A percentile compares a stretch with the other conserved stretches of the same genome.
These are phyloP conservation scores for Sporisorium graminicola DNA, from an alignment of 1,284 basidiomycete genomes.

Conservation along the genomic window DNA sequence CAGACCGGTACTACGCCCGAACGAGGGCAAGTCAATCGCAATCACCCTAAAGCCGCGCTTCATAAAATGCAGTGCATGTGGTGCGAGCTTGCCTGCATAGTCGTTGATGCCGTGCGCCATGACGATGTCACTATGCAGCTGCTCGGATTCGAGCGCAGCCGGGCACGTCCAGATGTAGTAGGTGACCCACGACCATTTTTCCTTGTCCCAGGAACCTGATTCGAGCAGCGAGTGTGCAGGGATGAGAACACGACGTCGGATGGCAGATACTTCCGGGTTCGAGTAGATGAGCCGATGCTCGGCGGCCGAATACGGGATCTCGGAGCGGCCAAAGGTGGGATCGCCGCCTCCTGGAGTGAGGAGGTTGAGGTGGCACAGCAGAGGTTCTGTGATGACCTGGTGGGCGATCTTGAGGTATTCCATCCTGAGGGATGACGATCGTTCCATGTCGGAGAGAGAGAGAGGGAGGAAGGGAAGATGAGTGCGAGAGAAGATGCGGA, in stretches of 20 bases:
- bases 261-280: slow-evolving; percentile 58
- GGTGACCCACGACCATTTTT: slow-evolving; percentile 51
- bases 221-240: slow-evolving; percentile 45
- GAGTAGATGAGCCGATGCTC: slow-evolving; percentile 64
- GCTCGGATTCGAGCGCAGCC: slow-evolving; percentile 35
- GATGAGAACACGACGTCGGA: slow-evolving; percentile 54
- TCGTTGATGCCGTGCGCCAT: slow-evolving; percentile 67
- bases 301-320: slow-evolving; percentile 49
- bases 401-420: slow-evolving; percentile 46
- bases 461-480: background rate
- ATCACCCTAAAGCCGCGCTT: slow-evolving; percentile 73
- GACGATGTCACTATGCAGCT: slow-evolving; percentile 59
- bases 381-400: slow-evolving; percentile 61
- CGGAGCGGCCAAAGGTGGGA: slow-evolving; percentile 62
- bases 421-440: slow-evolving; percentile 13
- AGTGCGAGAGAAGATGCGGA: background rate
- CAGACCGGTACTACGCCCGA: slow-evolving; percentile 70
- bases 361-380: slow-evolving; percentile 58
- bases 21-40: slow-evolving; percentile 72
- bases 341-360: slow-evolving; percentile 57
- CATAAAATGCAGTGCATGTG: slow-evolving; percentile 71
- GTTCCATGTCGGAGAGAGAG: background rate
- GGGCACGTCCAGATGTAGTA: slow-evolving; percentile 65
- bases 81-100: slow-evolving; percentile 69
- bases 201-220: slow-evolving; percentile 39